Percentiles rank a stretch among this genome's conserved stretches.
phyloP scores from a whole-genome alignment of 805 yeast genomes.

The Candida quercuum region DNA sequence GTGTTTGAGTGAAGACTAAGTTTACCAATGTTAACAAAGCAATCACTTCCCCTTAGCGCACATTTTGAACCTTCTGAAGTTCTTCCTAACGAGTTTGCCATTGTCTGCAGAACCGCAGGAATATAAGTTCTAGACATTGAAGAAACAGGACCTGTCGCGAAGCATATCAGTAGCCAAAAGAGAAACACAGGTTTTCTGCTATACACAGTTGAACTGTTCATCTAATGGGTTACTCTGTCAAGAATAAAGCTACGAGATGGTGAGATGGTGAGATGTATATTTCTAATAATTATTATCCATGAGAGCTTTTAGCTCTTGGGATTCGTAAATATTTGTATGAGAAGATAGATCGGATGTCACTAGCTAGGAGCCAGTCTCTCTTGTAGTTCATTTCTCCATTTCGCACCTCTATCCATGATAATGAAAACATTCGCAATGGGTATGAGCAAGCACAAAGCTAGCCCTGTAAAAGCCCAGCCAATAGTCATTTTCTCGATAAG shows the following conservation, averaged over 20 bases:
- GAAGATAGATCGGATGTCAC: too few relatives aligned
- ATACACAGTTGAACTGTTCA: neutral
- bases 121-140: conserved; percentile 36
- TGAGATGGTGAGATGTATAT: too few relatives aligned
- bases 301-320: too few relatives aligned
- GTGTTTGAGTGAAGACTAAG: conserved; percentile 30
- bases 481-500: conserved; percentile 34
- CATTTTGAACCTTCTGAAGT: conserved; percentile 25
- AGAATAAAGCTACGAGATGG: too few relatives aligned
- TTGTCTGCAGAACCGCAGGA: conserved; percentile 35
- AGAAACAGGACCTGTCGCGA: conserved; percentile 37
- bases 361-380: neutral
- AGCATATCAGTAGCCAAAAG: conserved; percentile 35
- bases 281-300: too few relatives aligned
- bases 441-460: conserved; percentile 32
- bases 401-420: conserved; percentile 12
- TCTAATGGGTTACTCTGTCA: too few relatives aligned
- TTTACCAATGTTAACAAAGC: conserved; percentile 31
- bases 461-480: conserved; percentile 52
- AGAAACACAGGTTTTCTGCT: conserved; percentile 18
- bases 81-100: conserved; percentile 28
- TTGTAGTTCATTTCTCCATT: conserved; percentile 15
- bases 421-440: conserved; percentile 12
- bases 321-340: too few relatives aligned
- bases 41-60: conserved; percentile 28